Percentiles rank a stretch among this genome's conserved stretches.
These are phyloP conservation scores for Venturia aucupariae DNA, from an alignment of 2,329 filamentous ascomycete species.

Conservation along the genomic window DNA sequence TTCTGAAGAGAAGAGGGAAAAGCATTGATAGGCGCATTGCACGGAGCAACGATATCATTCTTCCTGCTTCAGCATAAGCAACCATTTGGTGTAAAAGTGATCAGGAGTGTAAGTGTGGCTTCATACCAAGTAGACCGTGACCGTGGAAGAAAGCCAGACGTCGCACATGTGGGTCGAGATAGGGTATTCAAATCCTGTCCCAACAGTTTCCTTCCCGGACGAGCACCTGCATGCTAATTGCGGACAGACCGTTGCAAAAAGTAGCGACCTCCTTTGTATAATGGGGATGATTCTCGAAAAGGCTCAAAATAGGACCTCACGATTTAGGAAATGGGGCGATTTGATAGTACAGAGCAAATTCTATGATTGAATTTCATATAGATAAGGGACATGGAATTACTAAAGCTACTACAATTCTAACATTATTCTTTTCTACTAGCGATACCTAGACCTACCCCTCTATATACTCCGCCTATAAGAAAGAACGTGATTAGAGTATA, in stretches of 20 bases:
- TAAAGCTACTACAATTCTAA: too few relatives aligned
- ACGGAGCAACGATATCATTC: not conserved
- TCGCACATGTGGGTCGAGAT: not conserved
- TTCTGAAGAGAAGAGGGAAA: not conserved
- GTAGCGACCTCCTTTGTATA: not conserved
- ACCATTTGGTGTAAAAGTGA: not conserved
- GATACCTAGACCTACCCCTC: too few relatives aligned
- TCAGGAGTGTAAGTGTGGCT: not conserved
- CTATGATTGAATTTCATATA: too few relatives aligned
- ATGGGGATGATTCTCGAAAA: not conserved
- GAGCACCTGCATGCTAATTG: not conserved
- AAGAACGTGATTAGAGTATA: too few relatives aligned
- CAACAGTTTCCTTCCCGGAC: not conserved
- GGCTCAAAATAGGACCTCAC: not conserved
- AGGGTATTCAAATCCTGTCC: not conserved
- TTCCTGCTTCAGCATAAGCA: slow-evolving; percentile 8
- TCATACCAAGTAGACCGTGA: not conserved
- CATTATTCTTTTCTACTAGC: too few relatives aligned
- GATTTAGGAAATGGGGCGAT: not conserved
- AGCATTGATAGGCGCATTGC: not conserved
- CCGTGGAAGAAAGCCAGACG: not conserved
- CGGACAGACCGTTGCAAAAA: not conserved
- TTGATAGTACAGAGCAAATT: not conserved
- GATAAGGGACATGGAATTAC: too few relatives aligned
- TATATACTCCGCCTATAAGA: too few relatives aligned